Evolutionary conservation across 371 early-diverging fungal species (phyloP).

Genomic region (Mortierella sp.): DNA sequence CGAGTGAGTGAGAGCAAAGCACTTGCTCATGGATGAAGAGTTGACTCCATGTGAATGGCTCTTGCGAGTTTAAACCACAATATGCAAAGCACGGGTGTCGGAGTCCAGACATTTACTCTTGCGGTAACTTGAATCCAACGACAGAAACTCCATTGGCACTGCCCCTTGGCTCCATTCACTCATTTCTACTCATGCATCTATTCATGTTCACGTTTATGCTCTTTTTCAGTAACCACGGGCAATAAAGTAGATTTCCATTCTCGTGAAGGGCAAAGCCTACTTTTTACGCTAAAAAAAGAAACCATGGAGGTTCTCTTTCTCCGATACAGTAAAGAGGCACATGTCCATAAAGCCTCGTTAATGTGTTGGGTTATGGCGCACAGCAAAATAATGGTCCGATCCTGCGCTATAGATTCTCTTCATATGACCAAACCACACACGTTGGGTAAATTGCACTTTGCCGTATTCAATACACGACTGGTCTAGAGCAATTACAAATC

Average conservation of each 20-base stretch:
- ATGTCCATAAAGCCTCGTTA: too few species aligned
- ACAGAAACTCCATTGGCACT: background rate
- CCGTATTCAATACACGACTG: too few species aligned
- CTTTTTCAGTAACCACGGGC: background rate
- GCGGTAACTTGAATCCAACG: background rate
- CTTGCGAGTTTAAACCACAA: background rate
- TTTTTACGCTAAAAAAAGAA: constrained; percentile 1
- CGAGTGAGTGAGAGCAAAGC: background rate
- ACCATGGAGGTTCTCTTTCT: too few species aligned
- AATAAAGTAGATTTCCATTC: background rate
- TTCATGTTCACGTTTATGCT: background rate
- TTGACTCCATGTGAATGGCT: constrained; percentile 2
- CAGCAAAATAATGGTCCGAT: too few species aligned
- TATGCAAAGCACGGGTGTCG: background rate
- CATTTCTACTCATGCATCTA: background rate
- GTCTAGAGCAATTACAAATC: background rate
- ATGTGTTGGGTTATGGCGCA: too few species aligned
- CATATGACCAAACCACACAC: too few species aligned
- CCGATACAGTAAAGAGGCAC: too few species aligned
- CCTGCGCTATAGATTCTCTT: too few species aligned
- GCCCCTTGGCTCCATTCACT: too few species aligned
- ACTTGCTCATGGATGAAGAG: background rate
- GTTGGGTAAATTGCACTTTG: too few species aligned
- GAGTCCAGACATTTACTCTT: background rate
- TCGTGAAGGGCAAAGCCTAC: too few species aligned